Base-by-base conservation (phyloP, 805 yeast species). In the Cyberlindnera japonica region DNA sequence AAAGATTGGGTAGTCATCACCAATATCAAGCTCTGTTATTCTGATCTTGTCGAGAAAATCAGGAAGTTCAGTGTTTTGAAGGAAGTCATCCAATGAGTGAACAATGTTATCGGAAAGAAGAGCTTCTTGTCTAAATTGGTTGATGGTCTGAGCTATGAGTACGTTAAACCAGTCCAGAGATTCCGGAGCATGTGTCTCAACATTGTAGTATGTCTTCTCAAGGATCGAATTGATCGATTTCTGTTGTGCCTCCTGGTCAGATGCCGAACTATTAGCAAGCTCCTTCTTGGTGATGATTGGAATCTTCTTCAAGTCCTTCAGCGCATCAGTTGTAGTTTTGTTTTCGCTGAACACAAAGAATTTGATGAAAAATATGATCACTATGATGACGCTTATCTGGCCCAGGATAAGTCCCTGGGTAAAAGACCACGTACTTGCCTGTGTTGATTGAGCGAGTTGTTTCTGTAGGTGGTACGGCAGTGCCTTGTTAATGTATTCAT, bases 121-220 rank as follows among this genome's bases (percentile, higher is more conserved):
- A 0, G 98, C 98, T 58, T 93, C 98, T n/a, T 81, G 74, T 42
- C 99, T 74, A 46, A 89, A 73, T 48, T 90, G 95, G 23, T 86
- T 77, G 19, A 93, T 79, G 7, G 89, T 81, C 59, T 93, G 97
- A 0, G 97, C 99, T 15, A 93, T 74, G 26, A 93, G 68, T 1
- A 93, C 97, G 49, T 91, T 93, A 61, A 93, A 88, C 99, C 99
- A 93, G 60, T 93, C 99, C 45, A 93, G 65, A 0, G 96, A 83
- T 65, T 93, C 99, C 0, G 97, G 76, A 14, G 80, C 71, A 59
- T 93, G 99, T 19, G 79, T 80, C 33, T 81, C 79, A 2, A 93
- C 97, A 55, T 93, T 85, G 62, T 93, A 93, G 57, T 88, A 88
- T 0, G 97, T 89, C 53, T 89, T 90, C 48, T 91, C 97, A 28